Conservation (phyloP, 2,329 filamentous ascomycete genomes). For the Diaporthe vaccinii region DNA sequence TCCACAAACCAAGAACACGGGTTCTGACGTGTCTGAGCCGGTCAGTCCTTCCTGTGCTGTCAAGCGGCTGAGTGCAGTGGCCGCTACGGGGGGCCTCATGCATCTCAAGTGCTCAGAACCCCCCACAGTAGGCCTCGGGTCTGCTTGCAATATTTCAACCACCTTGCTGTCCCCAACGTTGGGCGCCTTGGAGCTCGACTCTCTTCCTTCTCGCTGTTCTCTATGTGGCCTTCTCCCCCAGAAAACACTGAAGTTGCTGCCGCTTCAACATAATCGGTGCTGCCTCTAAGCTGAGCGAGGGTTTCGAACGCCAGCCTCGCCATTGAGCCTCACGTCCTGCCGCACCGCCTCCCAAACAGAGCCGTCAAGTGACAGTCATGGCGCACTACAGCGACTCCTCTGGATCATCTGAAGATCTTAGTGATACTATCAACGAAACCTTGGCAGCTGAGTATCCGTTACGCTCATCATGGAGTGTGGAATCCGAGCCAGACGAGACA, state of each 20-base stretch:
- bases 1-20: not conserved
- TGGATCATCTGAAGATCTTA: slow-evolving; percentile 21
- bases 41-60: not conserved
- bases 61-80: slow-evolving; percentile 5
- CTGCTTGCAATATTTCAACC: not conserved
- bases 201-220: not conserved
- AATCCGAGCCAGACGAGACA: not conserved
- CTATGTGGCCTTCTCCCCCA: not conserved
- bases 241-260: not conserved
- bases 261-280: no score
- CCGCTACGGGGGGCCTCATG: slow-evolving; percentile 22
- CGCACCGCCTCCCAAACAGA: not conserved
- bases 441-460: slow-evolving; percentile 73
- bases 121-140: not conserved
- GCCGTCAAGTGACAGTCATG: slow-evolving; percentile 32
- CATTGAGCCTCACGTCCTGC: not conserved
- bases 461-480: slow-evolving; percentile 26
- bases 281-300: not conserved
- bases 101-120: slow-evolving; percentile 10
- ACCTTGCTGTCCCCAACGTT: not conserved
- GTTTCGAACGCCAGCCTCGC: not conserved
- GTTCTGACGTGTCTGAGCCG: not conserved
- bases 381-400: slow-evolving; percentile 38
- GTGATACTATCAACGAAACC: slow-evolving; percentile 84
- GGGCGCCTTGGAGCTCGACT: not conserved